These are phyloP conservation scores for Syzygium aromaticum DNA, from an alignment of 345 rosid species.

Conservation along the genomic window DNA sequence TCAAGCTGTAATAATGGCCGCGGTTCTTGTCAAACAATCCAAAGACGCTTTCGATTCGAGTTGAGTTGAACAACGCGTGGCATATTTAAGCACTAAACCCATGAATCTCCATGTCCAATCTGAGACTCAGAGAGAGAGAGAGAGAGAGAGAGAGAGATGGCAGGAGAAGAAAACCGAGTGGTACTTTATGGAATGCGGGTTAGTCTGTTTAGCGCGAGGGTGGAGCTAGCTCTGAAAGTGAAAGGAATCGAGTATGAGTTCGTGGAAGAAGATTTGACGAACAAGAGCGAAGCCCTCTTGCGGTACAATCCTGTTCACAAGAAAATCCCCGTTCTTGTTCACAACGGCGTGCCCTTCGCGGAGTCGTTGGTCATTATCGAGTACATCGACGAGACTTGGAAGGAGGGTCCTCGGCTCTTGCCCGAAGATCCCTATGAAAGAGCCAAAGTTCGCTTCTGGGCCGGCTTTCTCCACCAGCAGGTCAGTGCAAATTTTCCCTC, in stretches of 20 bases:
- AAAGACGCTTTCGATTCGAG: background rate
- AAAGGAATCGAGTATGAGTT: constrained; percentile 24
- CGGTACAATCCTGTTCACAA: constrained; percentile 27
- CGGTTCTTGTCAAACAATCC: background rate
- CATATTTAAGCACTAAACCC: background rate
- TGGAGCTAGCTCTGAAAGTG: constrained; percentile 30
- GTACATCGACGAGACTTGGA: constrained; percentile 38
- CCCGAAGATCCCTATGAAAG: constrained; percentile 28
- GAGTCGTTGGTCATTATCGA: constrained; percentile 31
- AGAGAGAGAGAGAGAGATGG: constrained; percentile 17
- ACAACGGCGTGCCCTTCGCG: constrained; percentile 26
- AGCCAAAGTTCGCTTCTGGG: constrained; percentile 35
- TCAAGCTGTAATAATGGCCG: background rate
- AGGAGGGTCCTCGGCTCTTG: constrained; percentile 16
- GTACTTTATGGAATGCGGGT: constrained; percentile 18
- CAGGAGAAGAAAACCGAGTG: constrained; percentile 21
- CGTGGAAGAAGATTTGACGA: constrained; percentile 33
- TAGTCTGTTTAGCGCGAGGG: constrained; percentile 23
- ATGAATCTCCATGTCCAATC: background rate
- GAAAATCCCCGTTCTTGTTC: constrained; percentile 35
- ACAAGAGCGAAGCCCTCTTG: constrained; percentile 25
- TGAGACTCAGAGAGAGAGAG: background rate
- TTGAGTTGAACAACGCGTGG: background rate
- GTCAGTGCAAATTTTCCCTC: background rate
- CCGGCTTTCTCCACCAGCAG: constrained; percentile 11